phyloP scores from a whole-genome alignment of 371 early-diverging fungal genomes.

The Sporodiniella umbellata region DNA sequence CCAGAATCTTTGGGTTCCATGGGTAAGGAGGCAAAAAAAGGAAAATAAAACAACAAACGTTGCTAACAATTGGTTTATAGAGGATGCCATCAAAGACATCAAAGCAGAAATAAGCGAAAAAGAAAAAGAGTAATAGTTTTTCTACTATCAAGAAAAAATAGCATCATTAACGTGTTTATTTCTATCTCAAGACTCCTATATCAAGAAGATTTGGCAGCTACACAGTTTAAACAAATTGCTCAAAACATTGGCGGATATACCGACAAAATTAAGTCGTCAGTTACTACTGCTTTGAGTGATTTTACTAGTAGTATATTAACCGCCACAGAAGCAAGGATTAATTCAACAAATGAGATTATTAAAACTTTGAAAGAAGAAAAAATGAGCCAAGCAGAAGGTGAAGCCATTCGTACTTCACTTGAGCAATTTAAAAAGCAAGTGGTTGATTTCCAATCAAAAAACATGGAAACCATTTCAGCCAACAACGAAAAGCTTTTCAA shows the following conservation, averaged over 20 bases:
- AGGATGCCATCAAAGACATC: background rate
- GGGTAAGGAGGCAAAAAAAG: background rate
- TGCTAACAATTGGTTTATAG: background rate
- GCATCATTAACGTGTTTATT: background rate
- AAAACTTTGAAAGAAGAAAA: background rate
- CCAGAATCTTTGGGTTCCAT: background rate
- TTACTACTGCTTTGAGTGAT: background rate
- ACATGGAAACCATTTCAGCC: background rate
- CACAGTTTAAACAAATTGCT: background rate
- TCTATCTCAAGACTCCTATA: background rate
- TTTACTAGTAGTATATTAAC: background rate
- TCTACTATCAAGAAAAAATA: background rate
- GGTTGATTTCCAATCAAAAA: background rate
- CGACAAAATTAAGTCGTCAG: background rate
- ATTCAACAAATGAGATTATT: background rate
- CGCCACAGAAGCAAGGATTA: background rate
- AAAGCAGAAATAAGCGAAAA: background rate
- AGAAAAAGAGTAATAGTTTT: constrained; percentile 3
- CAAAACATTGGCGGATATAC: background rate
- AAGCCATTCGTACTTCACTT: background rate
- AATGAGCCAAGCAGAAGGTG: background rate
- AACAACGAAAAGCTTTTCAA: background rate
- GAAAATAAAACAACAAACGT: background rate
- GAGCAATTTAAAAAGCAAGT: constrained; percentile 1
- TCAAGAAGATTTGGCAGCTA: background rate